Percentiles rank a stretch among this genome's conserved stretches.
Conservation (phyloP, 805 yeast genomes). For the Ogataea trehalophila region DNA sequence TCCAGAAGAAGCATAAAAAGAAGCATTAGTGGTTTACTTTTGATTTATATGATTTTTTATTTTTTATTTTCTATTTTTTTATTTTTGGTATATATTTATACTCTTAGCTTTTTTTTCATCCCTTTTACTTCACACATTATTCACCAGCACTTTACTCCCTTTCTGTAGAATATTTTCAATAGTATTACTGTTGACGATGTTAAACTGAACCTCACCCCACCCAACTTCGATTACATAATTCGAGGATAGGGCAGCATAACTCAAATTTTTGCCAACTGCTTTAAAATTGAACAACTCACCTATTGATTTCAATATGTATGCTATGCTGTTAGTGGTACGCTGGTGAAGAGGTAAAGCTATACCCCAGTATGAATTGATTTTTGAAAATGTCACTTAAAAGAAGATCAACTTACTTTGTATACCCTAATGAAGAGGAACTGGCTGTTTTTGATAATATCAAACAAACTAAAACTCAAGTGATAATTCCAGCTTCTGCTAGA, state of each 20-base stretch:
- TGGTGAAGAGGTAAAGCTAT: neutral
- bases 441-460: constrained; percentile 12
- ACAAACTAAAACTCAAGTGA: constrained; percentile 9
- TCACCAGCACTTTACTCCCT: too few species aligned
- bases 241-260: too few species aligned
- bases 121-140: too few species aligned
- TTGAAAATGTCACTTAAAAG: constrained; percentile 10
- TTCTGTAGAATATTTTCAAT: too few species aligned
- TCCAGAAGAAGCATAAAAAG: constrained; percentile 77
- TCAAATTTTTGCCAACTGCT: too few species aligned
- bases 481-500: constrained; percentile 15
- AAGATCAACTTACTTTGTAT: constrained; percentile 18
- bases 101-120: too few species aligned
- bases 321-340: too few species aligned
- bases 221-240: too few species aligned
- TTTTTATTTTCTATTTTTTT: neutral
- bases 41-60: neutral
- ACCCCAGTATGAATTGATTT: neutral
- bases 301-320: too few species aligned
- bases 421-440: constrained; percentile 10
- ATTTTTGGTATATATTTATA: neutral
- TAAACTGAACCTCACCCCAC: too few species aligned
- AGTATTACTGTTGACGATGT: too few species aligned
- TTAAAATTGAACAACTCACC: too few species aligned
- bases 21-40: constrained; percentile 6